Evolutionary conservation across 2,329 filamentous ascomycete genomes (phyloP).

Genomic region (Fusarium xyrophilum): DNA sequence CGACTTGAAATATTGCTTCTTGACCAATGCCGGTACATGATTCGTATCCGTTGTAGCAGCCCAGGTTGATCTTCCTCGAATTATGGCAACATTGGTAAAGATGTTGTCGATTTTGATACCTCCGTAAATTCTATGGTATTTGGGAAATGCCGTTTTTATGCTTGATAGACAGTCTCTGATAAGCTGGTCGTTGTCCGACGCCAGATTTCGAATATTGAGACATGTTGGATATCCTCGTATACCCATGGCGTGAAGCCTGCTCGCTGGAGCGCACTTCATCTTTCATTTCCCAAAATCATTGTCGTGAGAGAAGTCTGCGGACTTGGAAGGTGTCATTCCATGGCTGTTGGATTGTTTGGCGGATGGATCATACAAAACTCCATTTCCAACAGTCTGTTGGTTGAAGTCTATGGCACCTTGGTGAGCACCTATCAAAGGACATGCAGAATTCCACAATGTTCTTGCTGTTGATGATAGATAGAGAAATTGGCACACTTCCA

Average conservation of each 20-base stretch:
- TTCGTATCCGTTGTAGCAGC: neutral
- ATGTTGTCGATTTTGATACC: neutral
- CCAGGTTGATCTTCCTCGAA: neutral
- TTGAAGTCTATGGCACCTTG: neutral
- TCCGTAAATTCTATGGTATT: neutral
- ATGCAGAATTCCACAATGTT: too few species aligned
- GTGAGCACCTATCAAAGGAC: neutral
- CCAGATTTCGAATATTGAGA: neutral
- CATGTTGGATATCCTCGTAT: neutral
- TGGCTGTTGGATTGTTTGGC: neutral
- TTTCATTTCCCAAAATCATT: neutral
- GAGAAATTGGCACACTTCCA: neutral
- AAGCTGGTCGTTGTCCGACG: neutral
- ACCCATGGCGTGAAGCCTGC: neutral
- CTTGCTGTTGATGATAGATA: neutral
- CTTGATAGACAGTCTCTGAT: neutral
- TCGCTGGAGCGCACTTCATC: neutral
- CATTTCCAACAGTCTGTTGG: neutral
- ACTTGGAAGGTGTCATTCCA: neutral
- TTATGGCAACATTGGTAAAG: neutral
- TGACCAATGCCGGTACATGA: neutral
- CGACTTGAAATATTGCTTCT: neutral
- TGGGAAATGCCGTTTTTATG: neutral
- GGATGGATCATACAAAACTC: neutral
- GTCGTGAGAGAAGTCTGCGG: too few species aligned